phyloP scores from a whole-genome alignment of 2,329 filamentous ascomycete genomes.

The Trichoderma oligosporum region DNA sequence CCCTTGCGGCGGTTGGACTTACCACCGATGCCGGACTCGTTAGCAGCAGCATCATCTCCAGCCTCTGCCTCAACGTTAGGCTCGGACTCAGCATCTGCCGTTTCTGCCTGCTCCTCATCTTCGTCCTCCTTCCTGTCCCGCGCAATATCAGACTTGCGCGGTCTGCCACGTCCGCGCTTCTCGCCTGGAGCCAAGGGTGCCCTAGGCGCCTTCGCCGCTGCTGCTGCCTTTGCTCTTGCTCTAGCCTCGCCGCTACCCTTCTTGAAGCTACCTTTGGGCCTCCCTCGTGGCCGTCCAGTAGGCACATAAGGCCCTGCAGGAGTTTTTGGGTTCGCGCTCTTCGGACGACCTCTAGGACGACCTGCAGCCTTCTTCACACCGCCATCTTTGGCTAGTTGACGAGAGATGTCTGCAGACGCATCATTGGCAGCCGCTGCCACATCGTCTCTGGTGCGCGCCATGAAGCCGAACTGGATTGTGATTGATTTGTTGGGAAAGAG shows the following conservation, averaged over 20 bases:
- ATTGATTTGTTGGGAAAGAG: neutral
- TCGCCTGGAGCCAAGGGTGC: constrained; percentile 20
- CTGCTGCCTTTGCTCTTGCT: neutral
- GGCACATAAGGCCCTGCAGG: constrained; percentile 36
- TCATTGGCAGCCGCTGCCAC: constrained; percentile 27
- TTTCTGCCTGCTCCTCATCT: constrained; percentile 22
- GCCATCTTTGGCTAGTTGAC: constrained; percentile 21
- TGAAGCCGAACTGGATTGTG: constrained; percentile 15
- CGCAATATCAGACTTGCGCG: constrained; percentile 28
- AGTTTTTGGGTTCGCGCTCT: constrained; percentile 32
- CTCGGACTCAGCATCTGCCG: constrained; percentile 16
- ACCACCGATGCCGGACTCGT: constrained; percentile 11
- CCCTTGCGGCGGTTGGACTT: constrained; percentile 15
- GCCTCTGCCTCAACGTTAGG: constrained; percentile 22
- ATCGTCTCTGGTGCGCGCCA: constrained; percentile 36
- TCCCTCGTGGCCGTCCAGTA: constrained; percentile 46
- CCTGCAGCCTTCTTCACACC: constrained; percentile 40
- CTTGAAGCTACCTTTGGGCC: constrained; percentile 42
- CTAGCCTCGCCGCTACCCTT: constrained; percentile 24
- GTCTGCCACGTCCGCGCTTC: constrained; percentile 29
- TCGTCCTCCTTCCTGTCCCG: constrained; percentile 26
- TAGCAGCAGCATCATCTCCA: constrained; percentile 11
- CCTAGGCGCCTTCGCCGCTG: constrained; percentile 20
- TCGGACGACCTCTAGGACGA: constrained; percentile 43
- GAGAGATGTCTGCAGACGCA: constrained; percentile 33